A percentile compares a stretch with the other conserved stretches of the same genome.
Conservation (phyloP, 192 early-diverging fungal species). For the Entomortierella beljakovae region DNA sequence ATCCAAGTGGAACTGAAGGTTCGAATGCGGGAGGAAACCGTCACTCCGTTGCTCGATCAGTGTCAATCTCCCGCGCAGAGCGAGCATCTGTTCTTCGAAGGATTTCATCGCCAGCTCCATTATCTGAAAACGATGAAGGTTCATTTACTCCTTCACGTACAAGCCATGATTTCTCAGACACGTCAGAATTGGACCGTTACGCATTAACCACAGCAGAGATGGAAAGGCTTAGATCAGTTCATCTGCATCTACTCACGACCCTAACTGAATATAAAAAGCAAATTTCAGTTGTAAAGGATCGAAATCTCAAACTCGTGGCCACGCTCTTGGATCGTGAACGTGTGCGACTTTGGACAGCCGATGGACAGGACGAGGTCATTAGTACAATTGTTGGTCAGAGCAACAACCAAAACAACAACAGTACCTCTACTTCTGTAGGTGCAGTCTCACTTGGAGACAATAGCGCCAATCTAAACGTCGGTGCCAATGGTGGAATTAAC, state of each 20-base stretch:
- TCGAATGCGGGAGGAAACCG: slow-evolving; percentile 8
- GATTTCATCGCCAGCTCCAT: slow-evolving; percentile 12
- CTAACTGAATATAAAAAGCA: slow-evolving; percentile 62
- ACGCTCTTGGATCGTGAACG: slow-evolving; percentile 55
- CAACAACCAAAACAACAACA: slow-evolving; percentile 8
- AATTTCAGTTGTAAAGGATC: slow-evolving; percentile 56
- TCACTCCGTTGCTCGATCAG: slow-evolving; percentile 29
- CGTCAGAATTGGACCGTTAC: slow-evolving; percentile 55
- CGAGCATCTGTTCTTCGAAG: slow-evolving; percentile 24
- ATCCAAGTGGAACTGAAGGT: neutral
- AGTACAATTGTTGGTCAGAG: slow-evolving; percentile 43
- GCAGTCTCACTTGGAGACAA: slow-evolving; percentile 10
- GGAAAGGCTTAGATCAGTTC: slow-evolving; percentile 57
- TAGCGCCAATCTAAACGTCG: neutral
- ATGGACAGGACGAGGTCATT: slow-evolving; percentile 50
- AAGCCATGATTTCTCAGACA: slow-evolving; percentile 38
- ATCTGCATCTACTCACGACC: slow-evolving; percentile 53
- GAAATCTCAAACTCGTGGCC: slow-evolving; percentile 44
- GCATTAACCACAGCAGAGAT: slow-evolving; percentile 61
- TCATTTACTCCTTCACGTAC: slow-evolving; percentile 11
- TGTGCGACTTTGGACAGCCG: slow-evolving; percentile 53
- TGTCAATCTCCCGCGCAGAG: slow-evolving; percentile 41
- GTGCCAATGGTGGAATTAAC: neutral
- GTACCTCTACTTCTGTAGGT: slow-evolving; percentile 16
- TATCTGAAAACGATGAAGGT: slow-evolving; percentile 28